Evolutionary conservation across 139 green algal genomes (phyloP).

Genomic region (Ulvella scutata): DNA sequence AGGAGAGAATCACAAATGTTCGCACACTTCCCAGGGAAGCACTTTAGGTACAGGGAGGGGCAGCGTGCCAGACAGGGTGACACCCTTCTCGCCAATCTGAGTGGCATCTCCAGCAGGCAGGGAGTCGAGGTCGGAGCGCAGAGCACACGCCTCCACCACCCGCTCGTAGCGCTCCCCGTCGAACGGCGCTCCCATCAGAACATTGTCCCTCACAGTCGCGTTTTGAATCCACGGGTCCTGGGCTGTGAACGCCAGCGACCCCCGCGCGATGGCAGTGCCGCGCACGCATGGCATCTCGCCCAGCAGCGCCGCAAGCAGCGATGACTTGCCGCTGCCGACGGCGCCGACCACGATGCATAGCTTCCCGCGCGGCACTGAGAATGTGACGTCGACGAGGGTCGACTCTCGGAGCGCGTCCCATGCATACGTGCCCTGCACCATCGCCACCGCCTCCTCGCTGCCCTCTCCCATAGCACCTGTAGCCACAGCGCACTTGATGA

Average conservation of each 20-base stretch:
- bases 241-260: too few species aligned
- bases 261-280: too few species aligned
- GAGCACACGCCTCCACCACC: slow-evolving; percentile 11
- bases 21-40: too few species aligned
- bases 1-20: too few species aligned
- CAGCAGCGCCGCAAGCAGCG: slow-evolving; percentile 44
- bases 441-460: too few species aligned
- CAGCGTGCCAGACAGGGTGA: slow-evolving; percentile 5
- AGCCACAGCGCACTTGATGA: too few species aligned
- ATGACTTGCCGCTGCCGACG: slow-evolving; percentile 32
- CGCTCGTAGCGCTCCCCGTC: slow-evolving; percentile 16
- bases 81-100: slow-evolving; percentile 35
- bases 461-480: too few species aligned
- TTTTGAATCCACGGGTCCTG: slow-evolving; percentile 75
- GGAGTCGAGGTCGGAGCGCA: slow-evolving; percentile 29
- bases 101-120: slow-evolving; percentile 47
- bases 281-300: slow-evolving; percentile 36
- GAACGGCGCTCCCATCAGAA: slow-evolving; percentile 51
- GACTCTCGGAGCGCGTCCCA: slow-evolving; percentile 7
- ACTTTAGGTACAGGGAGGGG: too few species aligned
- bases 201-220: slow-evolving; percentile 51
- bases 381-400: slow-evolving; percentile 7
- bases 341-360: slow-evolving; percentile 39
- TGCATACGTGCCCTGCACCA: too few species aligned
- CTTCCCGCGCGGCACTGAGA: slow-evolving; percentile 16